Base-by-base conservation (phyloP, 2,329 filamentous ascomycete species). In the Alternaria arbusti region DNA sequence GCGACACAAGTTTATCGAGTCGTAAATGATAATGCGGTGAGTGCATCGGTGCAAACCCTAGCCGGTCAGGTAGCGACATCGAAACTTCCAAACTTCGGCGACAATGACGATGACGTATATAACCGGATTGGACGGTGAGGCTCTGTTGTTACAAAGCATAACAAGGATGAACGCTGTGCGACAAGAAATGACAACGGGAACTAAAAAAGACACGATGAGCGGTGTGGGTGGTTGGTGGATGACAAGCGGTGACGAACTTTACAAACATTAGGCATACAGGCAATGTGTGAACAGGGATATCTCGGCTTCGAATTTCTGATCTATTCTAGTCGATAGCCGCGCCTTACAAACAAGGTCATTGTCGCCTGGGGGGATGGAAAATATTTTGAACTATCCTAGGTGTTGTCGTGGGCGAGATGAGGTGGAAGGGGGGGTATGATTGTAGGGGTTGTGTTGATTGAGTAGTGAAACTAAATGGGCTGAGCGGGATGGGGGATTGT, bases 301-400 rank as follows among this genome's bases (percentile, higher is more conserved):
- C 28, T 59, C 30, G 56, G 50, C 60, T 63, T 63, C 56, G 49
- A 55, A 54, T 45, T 17, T 36, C 1, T 59, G 43, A 59, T 63
- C 50, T 63, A 63, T 63, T 63, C 56, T 63, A 46, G 45, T 59
- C 56, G 60, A 58, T n/a, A 63, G 60, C 60, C 56, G 55, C 56
- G 57, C 60, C 60, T 63, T 59, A 57, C 50, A 32, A 52, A 47
- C 46, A 51, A 62, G 49, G 60, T 36, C 15, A 36, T 36, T 36
- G 28, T 36, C 28, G 49, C 49, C 49, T 36, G 32, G 13, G 30
- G 28, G 20, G 17, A 45, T 46, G 52, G 25, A 44, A 40, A 46
- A 45, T 30, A 23, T 56, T 49, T 49, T 57, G 43, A 54, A 51
- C 60, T 63, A 63, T 59, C 50, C 45, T 61, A 61, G 28, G 52